Percentiles rank a stretch among this genome's conserved stretches.
Conservation (phyloP, 768 basidiomycete species). For the Hygrophoropsis aurantiaca region DNA sequence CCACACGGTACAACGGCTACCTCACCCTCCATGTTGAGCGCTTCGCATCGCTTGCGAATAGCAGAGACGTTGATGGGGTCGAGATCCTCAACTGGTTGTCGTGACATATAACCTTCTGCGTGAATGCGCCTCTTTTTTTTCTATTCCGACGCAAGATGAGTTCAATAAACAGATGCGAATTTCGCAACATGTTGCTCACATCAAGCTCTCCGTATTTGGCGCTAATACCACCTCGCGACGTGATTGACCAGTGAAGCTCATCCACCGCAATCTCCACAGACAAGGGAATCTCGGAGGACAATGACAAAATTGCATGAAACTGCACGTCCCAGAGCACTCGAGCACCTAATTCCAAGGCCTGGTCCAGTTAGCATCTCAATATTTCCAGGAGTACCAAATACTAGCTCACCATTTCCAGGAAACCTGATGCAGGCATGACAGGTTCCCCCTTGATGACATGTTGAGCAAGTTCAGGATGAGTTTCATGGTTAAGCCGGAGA, state of each 20-base stretch:
- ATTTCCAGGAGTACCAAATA: neutral
- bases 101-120: constrained; percentile 3
- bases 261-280: neutral
- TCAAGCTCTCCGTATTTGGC: neutral
- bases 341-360: constrained; percentile 4
- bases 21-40: neutral
- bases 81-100: neutral
- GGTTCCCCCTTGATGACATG: constrained; percentile 46
- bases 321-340: neutral
- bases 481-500: constrained; percentile 35
- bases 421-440: constrained; percentile 49
- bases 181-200: neutral
- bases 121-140: constrained; percentile 2
- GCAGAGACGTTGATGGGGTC: neutral
- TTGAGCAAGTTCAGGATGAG: constrained; percentile 41
- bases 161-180: neutral
- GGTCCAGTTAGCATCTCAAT: too few relatives aligned
- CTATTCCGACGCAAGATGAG: neutral
- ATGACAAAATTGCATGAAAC: neutral
- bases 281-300: constrained; percentile 1
- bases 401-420: constrained; percentile 34
- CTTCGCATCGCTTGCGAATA: neutral
- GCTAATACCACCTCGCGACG: neutral
- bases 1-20: neutral
- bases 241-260: neutral